These are phyloP conservation scores for Ustilago lituana DNA, from an alignment of 1,284 basidiomycete species.

Conservation along the genomic window DNA sequence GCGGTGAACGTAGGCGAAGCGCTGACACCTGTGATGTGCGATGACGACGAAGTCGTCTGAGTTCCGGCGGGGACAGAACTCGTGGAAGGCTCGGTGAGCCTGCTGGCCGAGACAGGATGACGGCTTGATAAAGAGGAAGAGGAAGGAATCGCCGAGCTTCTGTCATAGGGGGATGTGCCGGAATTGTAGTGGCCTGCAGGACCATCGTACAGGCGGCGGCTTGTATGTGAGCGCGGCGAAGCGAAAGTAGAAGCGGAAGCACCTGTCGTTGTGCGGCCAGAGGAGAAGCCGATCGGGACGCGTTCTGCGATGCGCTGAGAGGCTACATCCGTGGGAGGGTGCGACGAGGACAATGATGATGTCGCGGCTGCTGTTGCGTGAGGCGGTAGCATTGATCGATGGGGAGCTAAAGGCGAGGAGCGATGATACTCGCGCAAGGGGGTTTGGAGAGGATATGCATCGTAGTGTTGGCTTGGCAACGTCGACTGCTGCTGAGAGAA, in stretches of 20 bases:
- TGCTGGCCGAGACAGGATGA: slow-evolving; percentile 34
- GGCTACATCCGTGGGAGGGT: neutral
- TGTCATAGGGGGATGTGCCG: slow-evolving; percentile 8
- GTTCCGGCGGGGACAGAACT: neutral
- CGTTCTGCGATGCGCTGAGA: slow-evolving; percentile 5
- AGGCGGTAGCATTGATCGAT: slow-evolving; percentile 17
- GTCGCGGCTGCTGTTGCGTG: no score
- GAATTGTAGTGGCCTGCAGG: slow-evolving; percentile 4
- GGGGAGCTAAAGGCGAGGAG: slow-evolving; percentile 18
- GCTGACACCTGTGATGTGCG: slow-evolving; percentile 7
- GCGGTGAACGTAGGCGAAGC: slow-evolving; percentile 17
- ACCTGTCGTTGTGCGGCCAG: slow-evolving; percentile 2
- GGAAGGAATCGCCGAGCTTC: slow-evolving; percentile 7
- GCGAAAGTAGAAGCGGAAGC: slow-evolving; percentile 6
- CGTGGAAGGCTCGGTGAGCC: slow-evolving; percentile 12
- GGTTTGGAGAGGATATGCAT: slow-evolving; percentile 27
- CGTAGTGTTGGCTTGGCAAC: slow-evolving; percentile 1
- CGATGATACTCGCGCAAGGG: slow-evolving; percentile 22
- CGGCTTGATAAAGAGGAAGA: slow-evolving; percentile 12
- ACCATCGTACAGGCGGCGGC: slow-evolving; percentile 7
- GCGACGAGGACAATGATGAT: no score
- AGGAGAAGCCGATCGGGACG: neutral
- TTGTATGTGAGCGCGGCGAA: slow-evolving; percentile 13
- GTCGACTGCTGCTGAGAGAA: slow-evolving; percentile 5
- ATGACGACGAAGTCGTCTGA: neutral